Base-by-base conservation (phyloP, 2,329 filamentous ascomycete species). In the Beauveria brongniartii region DNA sequence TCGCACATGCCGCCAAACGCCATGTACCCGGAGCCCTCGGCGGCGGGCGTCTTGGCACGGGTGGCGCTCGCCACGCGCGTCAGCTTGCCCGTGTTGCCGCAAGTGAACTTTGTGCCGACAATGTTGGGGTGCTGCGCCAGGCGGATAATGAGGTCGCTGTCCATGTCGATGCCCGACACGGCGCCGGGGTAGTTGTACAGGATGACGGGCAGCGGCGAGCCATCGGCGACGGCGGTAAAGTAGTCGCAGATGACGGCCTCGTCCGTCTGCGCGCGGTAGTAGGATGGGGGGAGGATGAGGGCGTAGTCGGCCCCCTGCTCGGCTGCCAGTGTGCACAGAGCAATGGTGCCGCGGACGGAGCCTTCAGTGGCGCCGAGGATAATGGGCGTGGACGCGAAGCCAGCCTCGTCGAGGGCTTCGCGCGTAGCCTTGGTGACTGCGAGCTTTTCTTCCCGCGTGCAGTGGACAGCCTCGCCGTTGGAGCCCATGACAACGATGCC, bases 181-280 rank as follows among this genome's bases (percentile, higher is more conserved):
- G 90, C 91, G 56, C 90, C 91, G 1, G 91, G 91, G 77, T 94
- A 96, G 79, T 95, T 96, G 83, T 96, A 96, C 53, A 96, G 78
- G 65, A 95, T 83, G 59, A 96, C 73, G n/a, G 90, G 90, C 9
- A 94, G 76, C 5, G 90, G 87, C 55, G 86, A 90, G 44, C 74
- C 80, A 72, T 93, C 88, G 53, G 91, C 91, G 5, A 96, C 89
- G 61, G 82, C 81, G 60, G 79, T 82, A 77, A 88, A 92, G 78
- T 89, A 92, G 67, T 88, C 82, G 69, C 86, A 82, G 62, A 95
- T 80, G 63, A 89, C 82, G 55, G 85, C 81, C 67, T 92, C 88
- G 71, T 90, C 88, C 73, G 90, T 87, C 67, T 88, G 87, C 57
- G 82, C 82, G 61, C 88, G 86, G 81, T 92, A 96, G 79, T 95